These are phyloP conservation scores for Solanum okadae DNA, from an alignment of 257 asterid genomes.

Conservation along the genomic window DNA sequence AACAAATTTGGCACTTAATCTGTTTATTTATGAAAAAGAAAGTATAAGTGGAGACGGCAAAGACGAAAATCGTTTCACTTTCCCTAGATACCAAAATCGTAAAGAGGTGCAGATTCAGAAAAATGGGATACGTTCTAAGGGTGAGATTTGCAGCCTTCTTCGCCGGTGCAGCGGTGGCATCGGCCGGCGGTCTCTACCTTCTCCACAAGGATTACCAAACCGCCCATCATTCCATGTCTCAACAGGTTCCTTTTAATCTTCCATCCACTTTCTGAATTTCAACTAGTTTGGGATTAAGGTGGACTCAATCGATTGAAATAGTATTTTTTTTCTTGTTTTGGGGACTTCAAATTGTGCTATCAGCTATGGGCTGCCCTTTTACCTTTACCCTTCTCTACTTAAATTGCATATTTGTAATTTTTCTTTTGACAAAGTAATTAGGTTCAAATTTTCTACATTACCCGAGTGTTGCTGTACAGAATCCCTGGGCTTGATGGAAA, in stretches of 20 bases:
- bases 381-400: neutral
- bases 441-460: neutral
- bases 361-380: neutral
- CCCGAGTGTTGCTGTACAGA: neutral
- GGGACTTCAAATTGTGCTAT: neutral
- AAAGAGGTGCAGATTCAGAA: neutral
- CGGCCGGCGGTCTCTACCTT: slow-evolving; percentile 59
- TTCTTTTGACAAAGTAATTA: neutral
- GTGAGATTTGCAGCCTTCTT: slow-evolving; percentile 86
- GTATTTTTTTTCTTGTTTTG: neutral
- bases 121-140: slow-evolving; percentile 76
- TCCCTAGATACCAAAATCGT: neutral
- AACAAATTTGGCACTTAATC: neutral
- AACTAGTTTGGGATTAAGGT: neutral
- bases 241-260: slow-evolving; percentile 35
- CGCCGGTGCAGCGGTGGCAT: slow-evolving; percentile 82
- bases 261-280: too few species aligned
- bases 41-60: neutral
- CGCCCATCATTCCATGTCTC: slow-evolving; percentile 55
- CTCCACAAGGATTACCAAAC: slow-evolving; percentile 68
- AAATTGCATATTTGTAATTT: neutral
- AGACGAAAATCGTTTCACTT: neutral
- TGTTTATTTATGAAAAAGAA: neutral
- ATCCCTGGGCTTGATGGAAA: neutral
- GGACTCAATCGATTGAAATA: neutral